A percentile compares a stretch with the other conserved stretches of the same genome.
Evolutionary conservation across 1,284 basidiomycete genomes (phyloP).

Genomic region (Waitea zeae): DNA sequence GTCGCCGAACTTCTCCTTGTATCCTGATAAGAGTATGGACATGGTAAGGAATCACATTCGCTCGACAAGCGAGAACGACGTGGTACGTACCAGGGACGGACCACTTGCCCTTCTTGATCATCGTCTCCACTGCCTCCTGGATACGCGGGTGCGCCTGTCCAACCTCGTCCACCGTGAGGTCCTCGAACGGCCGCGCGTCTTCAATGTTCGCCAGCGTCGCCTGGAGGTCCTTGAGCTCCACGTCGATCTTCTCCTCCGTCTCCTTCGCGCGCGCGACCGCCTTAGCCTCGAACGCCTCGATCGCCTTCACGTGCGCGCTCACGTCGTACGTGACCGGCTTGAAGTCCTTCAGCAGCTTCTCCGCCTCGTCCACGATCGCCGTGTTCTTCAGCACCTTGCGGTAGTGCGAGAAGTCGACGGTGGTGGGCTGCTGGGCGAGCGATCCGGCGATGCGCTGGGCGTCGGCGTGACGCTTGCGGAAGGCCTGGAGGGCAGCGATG

Average conservation of each 20-base stretch:
- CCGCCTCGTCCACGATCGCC: conserved; percentile 81
- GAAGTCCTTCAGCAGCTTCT: conserved; percentile 81
- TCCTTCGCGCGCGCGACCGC: conserved; percentile 89
- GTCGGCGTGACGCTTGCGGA: conserved; percentile 90
- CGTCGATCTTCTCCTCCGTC: conserved; percentile 82
- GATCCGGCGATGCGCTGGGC: conserved; percentile 66
- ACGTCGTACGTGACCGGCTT: conserved; percentile 98
- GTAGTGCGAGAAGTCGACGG: conserved; percentile 86
- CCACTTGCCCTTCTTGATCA: conserved; percentile 99
- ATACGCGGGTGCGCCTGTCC: conserved; percentile 89
- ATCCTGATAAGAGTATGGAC: conserved; percentile 27
- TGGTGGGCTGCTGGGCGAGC: conserved; percentile 59
- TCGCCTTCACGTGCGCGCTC: conserved; percentile 80
- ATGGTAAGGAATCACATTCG: conserved; percentile 1
- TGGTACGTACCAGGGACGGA: conserved; percentile 72
- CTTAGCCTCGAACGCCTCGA: conserved; percentile 94
- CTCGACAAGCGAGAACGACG: neutral
- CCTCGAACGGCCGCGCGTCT: conserved; percentile 94
- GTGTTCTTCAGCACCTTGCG: conserved; percentile 86
- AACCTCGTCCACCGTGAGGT: conserved; percentile 87
- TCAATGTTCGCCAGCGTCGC: conserved; percentile 94
- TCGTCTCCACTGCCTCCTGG: conserved; percentile 83
- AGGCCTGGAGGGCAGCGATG: conserved; percentile 76
- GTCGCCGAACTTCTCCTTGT: conserved; percentile 91
- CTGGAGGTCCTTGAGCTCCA: conserved; percentile 86